Evolutionary conservation across 805 yeast genomes (phyloP).

Genomic region (Yarrowia hollandica): DNA sequence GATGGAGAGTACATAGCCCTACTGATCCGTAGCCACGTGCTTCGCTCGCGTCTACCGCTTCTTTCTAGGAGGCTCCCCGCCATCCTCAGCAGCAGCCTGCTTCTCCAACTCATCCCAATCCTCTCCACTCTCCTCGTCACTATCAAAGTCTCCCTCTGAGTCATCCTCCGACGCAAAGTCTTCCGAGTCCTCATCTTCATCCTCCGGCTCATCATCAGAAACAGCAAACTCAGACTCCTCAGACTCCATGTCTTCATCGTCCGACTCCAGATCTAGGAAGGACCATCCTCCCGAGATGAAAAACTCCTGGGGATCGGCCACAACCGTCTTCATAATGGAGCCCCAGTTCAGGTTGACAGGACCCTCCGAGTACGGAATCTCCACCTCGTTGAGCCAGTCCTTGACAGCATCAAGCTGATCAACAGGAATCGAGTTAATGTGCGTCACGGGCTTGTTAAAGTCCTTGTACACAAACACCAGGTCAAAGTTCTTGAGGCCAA

Average conservation of each 20-base stretch:
- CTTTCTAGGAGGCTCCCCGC: constrained; percentile 37
- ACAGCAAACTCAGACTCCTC: constrained; percentile 64
- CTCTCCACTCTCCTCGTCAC: constrained; percentile 42
- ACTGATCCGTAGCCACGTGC: no score
- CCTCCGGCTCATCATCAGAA: constrained; percentile 62
- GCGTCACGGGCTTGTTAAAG: constrained; percentile 81
- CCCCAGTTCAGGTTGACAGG: constrained; percentile 95
- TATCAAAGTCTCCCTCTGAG: constrained; percentile 42
- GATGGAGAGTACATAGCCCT: no score
- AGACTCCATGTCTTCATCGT: constrained; percentile 71
- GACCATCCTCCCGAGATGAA: constrained; percentile 96
- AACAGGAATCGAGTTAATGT: constrained; percentile 92
- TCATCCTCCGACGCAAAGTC: constrained; percentile 44
- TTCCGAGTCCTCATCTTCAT: constrained; percentile 48
- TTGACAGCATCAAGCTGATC: constrained; percentile 88
- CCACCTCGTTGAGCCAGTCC: constrained; percentile 97
- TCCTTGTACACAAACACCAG: constrained; percentile 95
- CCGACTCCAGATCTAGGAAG: constrained; percentile 86
- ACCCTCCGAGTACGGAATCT: constrained; percentile 91
- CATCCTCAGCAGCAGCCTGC: constrained; percentile 49
- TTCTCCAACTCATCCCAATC: constrained; percentile 64
- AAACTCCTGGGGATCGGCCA: constrained; percentile 90
- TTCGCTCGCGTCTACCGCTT: constrained; percentile 30
- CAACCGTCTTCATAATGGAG: constrained; percentile 90
- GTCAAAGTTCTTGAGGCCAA: constrained; percentile 95